A percentile compares a stretch with the other conserved stretches of the same genome.
These are phyloP conservation scores for Eutrema yunnanense DNA, from an alignment of 345 rosid species.

Conservation along the genomic window DNA sequence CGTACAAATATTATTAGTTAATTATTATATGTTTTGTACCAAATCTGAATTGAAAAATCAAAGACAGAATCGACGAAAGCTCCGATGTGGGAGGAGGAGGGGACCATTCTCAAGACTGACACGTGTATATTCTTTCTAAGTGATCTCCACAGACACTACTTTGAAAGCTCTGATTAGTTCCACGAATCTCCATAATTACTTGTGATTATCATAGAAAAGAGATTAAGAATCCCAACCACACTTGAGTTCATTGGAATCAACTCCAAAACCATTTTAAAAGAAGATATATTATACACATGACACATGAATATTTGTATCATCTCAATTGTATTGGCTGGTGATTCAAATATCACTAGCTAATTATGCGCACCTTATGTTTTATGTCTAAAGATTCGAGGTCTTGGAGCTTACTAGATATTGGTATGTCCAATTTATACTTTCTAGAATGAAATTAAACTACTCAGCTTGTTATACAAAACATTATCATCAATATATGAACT, in stretches of 20 bases:
- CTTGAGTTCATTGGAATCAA: constrained; percentile 28
- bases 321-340: not conserved
- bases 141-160: constrained; percentile 7
- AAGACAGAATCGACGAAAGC: constrained; percentile 26
- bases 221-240: constrained; percentile 18
- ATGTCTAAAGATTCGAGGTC: constrained; percentile 4
- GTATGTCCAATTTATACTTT: constrained; percentile 14
- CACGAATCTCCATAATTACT: constrained; percentile 26
- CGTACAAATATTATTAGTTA: too few relatives aligned
- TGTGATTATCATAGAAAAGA: not conserved
- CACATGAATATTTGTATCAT: not conserved
- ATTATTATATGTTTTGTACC: not conserved
- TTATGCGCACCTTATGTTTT: not conserved
- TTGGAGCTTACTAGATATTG: constrained; percentile 10
- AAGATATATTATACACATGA: constrained; percentile 6
- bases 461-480: not conserved
- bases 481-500: not conserved
- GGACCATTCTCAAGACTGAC: constrained; percentile 21
- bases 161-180: constrained; percentile 17
- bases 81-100: constrained; percentile 31
- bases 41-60: constrained; percentile 7
- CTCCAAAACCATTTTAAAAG: constrained; percentile 7
- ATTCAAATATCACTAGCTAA: constrained; percentile 6
- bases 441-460: constrained; percentile 5
- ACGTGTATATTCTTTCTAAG: constrained; percentile 26